These are phyloP conservation scores for Fusarium bulbicola DNA, from an alignment of 2,329 filamentous ascomycete species.

Conservation along the genomic window DNA sequence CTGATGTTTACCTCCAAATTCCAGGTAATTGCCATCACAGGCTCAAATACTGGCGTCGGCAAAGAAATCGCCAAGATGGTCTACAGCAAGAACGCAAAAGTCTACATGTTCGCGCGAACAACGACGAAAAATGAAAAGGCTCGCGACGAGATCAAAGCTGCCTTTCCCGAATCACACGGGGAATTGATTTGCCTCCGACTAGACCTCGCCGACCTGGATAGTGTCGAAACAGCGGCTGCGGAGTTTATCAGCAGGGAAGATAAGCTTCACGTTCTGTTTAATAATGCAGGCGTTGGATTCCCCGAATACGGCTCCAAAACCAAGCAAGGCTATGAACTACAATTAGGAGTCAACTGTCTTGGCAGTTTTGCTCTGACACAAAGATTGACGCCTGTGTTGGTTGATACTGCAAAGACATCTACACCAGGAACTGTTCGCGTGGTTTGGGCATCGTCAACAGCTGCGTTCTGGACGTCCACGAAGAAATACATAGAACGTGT, in stretches of 20 bases:
- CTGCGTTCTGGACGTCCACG: slow-evolving; percentile 13
- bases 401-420: slow-evolving; percentile 43
- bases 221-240: slow-evolving; percentile 40
- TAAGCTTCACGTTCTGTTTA: slow-evolving; percentile 50
- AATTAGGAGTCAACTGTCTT: slow-evolving; percentile 54
- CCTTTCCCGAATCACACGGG: slow-evolving; percentile 47
- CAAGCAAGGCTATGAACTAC: slow-evolving; percentile 52
- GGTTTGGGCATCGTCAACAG: slow-evolving; percentile 46
- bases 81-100: slow-evolving; percentile 61
- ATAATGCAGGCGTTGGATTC: slow-evolving; percentile 55
- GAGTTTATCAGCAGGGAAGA: slow-evolving; percentile 35
- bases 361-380: slow-evolving; percentile 53
- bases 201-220: slow-evolving; percentile 51
- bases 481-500: slow-evolving; percentile 37
- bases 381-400: slow-evolving; percentile 48
- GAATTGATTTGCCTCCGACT: slow-evolving; percentile 53
- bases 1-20: neutral
- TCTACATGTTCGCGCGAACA: slow-evolving; percentile 63
- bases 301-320: slow-evolving; percentile 50
- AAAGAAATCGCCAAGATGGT: slow-evolving; percentile 61
- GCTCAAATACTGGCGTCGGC: slow-evolving; percentile 54
- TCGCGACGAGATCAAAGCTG: slow-evolving; percentile 53
- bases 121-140: slow-evolving; percentile 52
- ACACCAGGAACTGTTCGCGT: slow-evolving; percentile 44
- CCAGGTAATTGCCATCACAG: slow-evolving; percentile 60